Evolutionary conservation across 495 filamentous ascomycete species (phyloP), one percentile per base, ranked within the genome.

Genomic region (Daldinia concentrica): DNA sequence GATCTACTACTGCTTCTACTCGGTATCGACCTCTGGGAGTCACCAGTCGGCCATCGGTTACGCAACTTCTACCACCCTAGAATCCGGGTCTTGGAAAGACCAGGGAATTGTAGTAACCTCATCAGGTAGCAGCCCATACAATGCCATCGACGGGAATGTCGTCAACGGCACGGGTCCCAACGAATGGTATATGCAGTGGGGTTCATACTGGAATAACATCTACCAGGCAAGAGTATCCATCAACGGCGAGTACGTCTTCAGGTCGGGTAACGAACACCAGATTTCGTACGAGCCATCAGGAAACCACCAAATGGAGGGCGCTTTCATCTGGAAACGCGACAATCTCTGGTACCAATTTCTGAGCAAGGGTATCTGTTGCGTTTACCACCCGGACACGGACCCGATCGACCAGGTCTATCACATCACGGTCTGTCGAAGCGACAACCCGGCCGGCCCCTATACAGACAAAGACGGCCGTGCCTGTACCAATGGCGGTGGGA

Each of bases 81-180:
- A 88, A 11, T 66, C 77, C 0, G 87, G 85, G 58, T 82, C 82
- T 30, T 92, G 89, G 80, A 79, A 66, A 5, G 84, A 87, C 58
- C 79, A 80, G 24, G 80, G 84, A 12, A 76, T 89, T 41, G 57
- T 70, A 30, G 62, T 70, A 6, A 63, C 76, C 12, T 85, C 83
- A 17, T 77, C 77, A 32, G 45, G 72, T 5, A 76, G 73, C 59
- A 81, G 75, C 22, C 48, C 80, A 1, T 90, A 88, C 78, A 90
- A 91, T 70, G 84, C 87, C 50, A 91, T 92, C 65, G 90, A 92
- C 71, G 79, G 83, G 14, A 89, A 89, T 77, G 80, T 88, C 61
- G 79, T 89, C 68, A 60, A 70, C 8, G 77, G 82, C 14, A 79
- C 72, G n/a, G 68, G 62, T 27, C 17, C 29, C 8, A 80, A 77